phyloP scores from a whole-genome alignment of 208 protist genomes.

The Vickermania ingenoplastis region DNA sequence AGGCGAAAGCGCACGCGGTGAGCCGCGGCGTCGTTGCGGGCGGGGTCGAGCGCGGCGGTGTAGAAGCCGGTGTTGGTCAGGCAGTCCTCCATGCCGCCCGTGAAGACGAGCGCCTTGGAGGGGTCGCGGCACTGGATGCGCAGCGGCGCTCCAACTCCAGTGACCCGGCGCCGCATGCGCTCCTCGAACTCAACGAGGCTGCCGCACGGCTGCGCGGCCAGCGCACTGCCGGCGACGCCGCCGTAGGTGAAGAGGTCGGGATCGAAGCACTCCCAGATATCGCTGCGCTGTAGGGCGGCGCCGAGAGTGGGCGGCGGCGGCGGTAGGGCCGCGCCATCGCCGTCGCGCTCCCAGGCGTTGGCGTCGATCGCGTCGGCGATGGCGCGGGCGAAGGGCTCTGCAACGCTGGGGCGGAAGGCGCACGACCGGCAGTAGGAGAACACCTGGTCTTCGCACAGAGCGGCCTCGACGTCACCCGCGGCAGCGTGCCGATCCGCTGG shows the following conservation, averaged over 20 bases:
- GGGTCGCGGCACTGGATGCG: constrained; percentile 38
- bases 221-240: neutral
- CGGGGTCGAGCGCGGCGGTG: constrained; percentile 34
- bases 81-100: constrained; percentile 76
- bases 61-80: constrained; percentile 85
- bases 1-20: constrained; percentile 60
- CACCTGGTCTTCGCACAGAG: constrained; percentile 60
- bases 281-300: constrained; percentile 16
- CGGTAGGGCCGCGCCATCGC: neutral
- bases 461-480: constrained; percentile 19
- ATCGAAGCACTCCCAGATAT: constrained; percentile 29
- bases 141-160: constrained; percentile 41
- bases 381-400: constrained; percentile 40
- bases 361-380: constrained; percentile 70
- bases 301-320: constrained; percentile 15
- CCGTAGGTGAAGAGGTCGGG: constrained; percentile 22
- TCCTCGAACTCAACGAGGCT: constrained; percentile 6
- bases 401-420: constrained; percentile 38
- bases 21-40: constrained; percentile 45
- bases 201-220: neutral
- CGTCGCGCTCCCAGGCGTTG: constrained; percentile 24
- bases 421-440: constrained; percentile 75
- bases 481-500: constrained; percentile 34
- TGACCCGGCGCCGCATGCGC: constrained; percentile 21
- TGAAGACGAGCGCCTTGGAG: constrained; percentile 48